phyloP scores from a whole-genome alignment of 2,329 filamentous ascomycete species.

The Bipolaris oryzae region DNA sequence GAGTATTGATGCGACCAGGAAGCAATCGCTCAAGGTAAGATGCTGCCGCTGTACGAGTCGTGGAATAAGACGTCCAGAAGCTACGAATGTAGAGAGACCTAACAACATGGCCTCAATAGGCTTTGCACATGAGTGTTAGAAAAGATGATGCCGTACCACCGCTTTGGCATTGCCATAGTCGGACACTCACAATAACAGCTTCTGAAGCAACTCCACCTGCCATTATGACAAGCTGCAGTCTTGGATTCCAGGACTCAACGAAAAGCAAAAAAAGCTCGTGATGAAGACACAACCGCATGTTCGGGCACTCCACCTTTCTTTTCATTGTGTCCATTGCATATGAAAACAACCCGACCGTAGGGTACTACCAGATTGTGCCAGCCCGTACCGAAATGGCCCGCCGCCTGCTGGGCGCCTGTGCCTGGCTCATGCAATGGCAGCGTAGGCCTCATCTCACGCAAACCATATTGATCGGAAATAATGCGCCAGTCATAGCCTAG shows the following conservation, averaged over 20 bases:
- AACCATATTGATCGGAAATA: conserved; percentile 6
- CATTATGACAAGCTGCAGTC: conserved; percentile 3
- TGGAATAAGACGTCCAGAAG: conserved; percentile 25
- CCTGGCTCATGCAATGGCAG: conserved; percentile 7
- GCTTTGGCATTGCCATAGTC: not conserved
- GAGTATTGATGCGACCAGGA: conserved; percentile 24
- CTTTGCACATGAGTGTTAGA: conserved; percentile 14
- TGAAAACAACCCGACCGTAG: not conserved
- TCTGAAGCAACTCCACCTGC: conserved; percentile 13
- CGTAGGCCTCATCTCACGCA: not conserved
- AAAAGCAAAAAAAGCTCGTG: not conserved
- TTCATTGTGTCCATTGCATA: not conserved
- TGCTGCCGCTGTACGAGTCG: conserved; percentile 21
- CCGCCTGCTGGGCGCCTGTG: not conserved
- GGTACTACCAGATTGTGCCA: conserved; percentile 1
- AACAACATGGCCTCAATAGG: conserved; percentile 21
- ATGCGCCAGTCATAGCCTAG: not conserved
- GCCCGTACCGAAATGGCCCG: conserved; percentile 2
- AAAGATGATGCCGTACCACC: not conserved
- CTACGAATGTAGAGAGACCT: conserved; percentile 18
- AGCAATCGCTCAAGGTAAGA: conserved; percentile 24
- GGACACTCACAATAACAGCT: conserved; percentile 17
- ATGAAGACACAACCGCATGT: not conserved
- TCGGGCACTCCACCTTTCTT: not conserved
- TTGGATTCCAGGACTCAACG: not conserved